Evolutionary conservation across 2,329 filamentous ascomycete species (phyloP), one percentile per base, ranked within the genome.

Genomic region (Lachnum nothofagi): DNA sequence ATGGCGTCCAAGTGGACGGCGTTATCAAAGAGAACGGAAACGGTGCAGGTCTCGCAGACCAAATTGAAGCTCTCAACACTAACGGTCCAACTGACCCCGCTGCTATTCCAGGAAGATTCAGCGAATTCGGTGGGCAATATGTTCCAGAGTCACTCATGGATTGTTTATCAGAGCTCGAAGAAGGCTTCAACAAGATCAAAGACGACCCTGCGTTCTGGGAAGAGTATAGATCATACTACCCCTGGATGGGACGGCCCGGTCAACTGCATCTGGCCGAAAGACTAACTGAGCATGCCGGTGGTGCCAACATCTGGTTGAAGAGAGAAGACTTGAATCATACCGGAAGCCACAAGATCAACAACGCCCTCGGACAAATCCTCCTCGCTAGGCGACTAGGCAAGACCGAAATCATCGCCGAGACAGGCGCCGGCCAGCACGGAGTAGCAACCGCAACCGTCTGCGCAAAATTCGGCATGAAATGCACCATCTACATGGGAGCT

Each of bases 341-440:
- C 7, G 93, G 93, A 58, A 94, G 88, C 55, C 93, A 98, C 78
- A 98, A 98, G 79, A 97, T 98, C 76, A 98, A 98, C 76, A 98
- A 98, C 63, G 93, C 93, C 0, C 75, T 98, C 7, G 93, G 93
- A 2, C 93, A 98, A 69, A 83, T 96, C 42, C 79, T 98, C 12
- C 74, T 98, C 33, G 93, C 93, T 1, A 79, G 79, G 60, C 78
- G 89, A 54, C 72, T 98, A 42, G 93, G 93, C 43, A 98, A 98
- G 79, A 96, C 85, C 5, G 86, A 90, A 67, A 97, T 98, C 62
- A 98, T 98, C 60, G 93, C 93, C 42, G 93, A 98, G 73, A 98
- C 93, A 14, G 93, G 93, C 59, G 93, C 93, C 46, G 93, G 93
- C 16, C 93, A 98, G 72, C 93, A 98, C 70, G 93, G 93, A 74